Evolutionary conservation across 2,329 filamentous ascomycete species (phyloP).

Genomic region (Truncatella angustata): DNA sequence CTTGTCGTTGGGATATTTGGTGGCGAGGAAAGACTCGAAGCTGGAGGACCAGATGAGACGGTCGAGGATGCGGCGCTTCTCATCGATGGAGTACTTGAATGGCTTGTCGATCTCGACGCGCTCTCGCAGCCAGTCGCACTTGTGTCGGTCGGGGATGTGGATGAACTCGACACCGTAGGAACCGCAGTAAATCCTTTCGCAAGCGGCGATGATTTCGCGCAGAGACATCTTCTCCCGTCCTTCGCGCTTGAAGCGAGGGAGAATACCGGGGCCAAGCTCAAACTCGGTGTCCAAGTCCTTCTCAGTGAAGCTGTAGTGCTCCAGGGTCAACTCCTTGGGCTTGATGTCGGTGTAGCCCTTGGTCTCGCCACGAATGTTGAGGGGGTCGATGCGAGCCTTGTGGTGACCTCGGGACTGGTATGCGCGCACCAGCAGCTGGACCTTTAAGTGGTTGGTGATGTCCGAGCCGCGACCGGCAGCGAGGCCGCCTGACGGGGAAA

Average conservation of each 20-base stretch:
- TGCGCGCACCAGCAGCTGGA: constrained; percentile 92
- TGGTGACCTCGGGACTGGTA: constrained; percentile 98
- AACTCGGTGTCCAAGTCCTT: constrained; percentile 93
- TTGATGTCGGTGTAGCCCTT: constrained; percentile 81
- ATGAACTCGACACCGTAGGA: constrained; percentile 99
- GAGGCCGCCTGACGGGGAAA: constrained; percentile 56
- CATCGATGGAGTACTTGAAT: constrained; percentile 96
- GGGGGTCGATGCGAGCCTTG: constrained; percentile 95
- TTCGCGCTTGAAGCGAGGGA: constrained; percentile 89
- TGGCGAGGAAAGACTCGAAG: constrained; percentile 92
- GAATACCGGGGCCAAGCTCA: constrained; percentile 86
- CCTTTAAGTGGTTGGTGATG: constrained; percentile 94
- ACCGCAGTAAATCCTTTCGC: constrained; percentile 94
- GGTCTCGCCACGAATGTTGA: constrained; percentile 85
- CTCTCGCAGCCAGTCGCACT: constrained; percentile 97
- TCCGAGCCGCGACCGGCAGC: constrained; percentile 68
- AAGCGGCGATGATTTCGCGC: constrained; percentile 87
- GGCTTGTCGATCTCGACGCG: constrained; percentile 90
- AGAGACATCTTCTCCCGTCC: constrained; percentile 93
- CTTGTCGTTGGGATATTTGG: constrained; percentile 99
- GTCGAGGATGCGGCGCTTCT: constrained; percentile 97
- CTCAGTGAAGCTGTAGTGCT: constrained; percentile 93
- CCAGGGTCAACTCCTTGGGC: constrained; percentile 88
- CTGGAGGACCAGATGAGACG: constrained; percentile 98
- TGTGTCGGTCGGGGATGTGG: constrained; percentile 94